Evolutionary conservation across 805 yeast species (phyloP).

Genomic region (Candida verbasci): DNA sequence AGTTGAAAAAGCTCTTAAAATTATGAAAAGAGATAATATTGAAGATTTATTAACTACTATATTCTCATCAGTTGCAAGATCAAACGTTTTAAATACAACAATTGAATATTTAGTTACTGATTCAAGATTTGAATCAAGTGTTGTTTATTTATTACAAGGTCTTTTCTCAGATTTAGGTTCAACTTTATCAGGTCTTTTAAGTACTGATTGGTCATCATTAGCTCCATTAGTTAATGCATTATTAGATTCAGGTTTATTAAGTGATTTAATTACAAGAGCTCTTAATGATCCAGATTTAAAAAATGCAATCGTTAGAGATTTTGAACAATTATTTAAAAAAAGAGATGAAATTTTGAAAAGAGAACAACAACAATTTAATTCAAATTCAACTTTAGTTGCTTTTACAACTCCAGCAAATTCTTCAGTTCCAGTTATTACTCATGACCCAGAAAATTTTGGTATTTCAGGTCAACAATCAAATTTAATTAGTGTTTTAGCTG

Average conservation of each 20-base stretch:
- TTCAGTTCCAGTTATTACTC: constrained; percentile 4
- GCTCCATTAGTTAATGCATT: constrained; percentile 17
- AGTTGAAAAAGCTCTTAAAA: not conserved
- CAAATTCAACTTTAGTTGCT: constrained; percentile 1
- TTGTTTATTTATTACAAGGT: constrained; percentile 19
- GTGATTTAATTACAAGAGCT: constrained; percentile 19
- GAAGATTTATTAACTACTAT: constrained; percentile 26
- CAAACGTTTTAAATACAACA: constrained; percentile 23
- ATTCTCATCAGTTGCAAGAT: constrained; percentile 21
- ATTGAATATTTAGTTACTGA: constrained; percentile 19
- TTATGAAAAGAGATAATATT: constrained; percentile 23
- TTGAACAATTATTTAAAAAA: constrained; percentile 16
- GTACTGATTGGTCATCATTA: constrained; percentile 15
- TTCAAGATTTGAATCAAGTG: constrained; percentile 19
- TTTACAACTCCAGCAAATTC: not conserved
- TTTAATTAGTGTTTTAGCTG: constrained; percentile 2
- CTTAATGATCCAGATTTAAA: constrained; percentile 17
- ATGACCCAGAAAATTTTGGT: not conserved
- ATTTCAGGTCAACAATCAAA: not conserved
- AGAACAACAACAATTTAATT: constrained; percentile 3
- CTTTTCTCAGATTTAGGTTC: constrained; percentile 18
- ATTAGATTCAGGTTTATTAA: constrained; percentile 21
- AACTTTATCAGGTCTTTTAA: constrained; percentile 6
- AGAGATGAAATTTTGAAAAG: constrained; percentile 10
- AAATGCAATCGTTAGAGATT: constrained; percentile 16